Evolutionary conservation across 169 alveolate species (phyloP).

Genomic region (Plasmodium blacklocki): DNA sequence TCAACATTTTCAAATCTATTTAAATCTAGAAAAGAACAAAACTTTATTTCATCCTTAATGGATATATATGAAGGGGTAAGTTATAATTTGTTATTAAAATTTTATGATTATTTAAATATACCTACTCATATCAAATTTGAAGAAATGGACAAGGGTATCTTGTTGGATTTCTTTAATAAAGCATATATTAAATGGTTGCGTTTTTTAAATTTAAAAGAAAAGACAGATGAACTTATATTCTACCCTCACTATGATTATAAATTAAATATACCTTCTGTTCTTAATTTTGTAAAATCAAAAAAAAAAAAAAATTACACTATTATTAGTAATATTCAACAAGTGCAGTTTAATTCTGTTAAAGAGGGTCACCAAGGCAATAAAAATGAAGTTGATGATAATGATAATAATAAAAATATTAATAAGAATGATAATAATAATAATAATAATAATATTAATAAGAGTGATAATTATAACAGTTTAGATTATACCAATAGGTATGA

Average conservation of each 20-base stretch:
- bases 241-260: constrained; percentile 61
- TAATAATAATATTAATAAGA: no score
- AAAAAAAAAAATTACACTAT: neutral
- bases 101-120: constrained; percentile 39
- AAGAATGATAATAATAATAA: neutral
- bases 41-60: constrained; percentile 38
- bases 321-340: neutral
- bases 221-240: constrained; percentile 7
- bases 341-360: neutral
- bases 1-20: constrained; percentile 48
- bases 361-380: neutral
- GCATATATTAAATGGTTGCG: constrained; percentile 71
- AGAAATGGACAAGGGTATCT: constrained; percentile 28
- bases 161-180: constrained; percentile 60
- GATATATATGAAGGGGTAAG: constrained; percentile 72
- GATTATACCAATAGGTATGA: neutral
- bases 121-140: constrained; percentile 38
- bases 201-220: constrained; percentile 62
- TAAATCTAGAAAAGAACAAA: constrained; percentile 64
- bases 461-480: neutral
- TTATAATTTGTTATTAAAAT: constrained; percentile 34
- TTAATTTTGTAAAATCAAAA: constrained; percentile 16
- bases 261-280: constrained; percentile 22
- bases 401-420: neutral
- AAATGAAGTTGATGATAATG: neutral